Conservation (phyloP, 2,329 filamentous ascomycete species). For the Domatiomyces globalis region DNA sequence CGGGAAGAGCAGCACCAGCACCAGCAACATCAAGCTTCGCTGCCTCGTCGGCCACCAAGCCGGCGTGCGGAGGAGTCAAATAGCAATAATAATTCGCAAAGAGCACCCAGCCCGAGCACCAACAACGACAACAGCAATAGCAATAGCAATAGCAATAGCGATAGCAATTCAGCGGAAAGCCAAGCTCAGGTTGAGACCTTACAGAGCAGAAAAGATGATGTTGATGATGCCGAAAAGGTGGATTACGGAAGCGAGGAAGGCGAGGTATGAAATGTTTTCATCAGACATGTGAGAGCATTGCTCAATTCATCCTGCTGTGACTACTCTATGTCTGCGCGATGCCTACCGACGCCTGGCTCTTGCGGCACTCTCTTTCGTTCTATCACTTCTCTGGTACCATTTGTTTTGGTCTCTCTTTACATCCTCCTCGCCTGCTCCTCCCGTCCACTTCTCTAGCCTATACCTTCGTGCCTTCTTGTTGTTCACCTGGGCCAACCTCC, state of each 20-base stretch:
- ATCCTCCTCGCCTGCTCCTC: too few species aligned
- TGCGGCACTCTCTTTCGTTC: too few species aligned
- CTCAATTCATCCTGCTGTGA: background rate
- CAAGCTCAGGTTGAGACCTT: conserved; percentile 6
- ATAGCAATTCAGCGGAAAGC: conserved; percentile 2
- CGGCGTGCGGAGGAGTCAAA: background rate
- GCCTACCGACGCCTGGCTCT: too few species aligned
- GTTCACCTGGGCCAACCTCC: too few species aligned
- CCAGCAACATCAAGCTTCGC: conserved; percentile 1
- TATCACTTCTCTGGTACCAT: too few species aligned
- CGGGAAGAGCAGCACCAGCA: conserved; percentile 1
- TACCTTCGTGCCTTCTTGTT: too few species aligned
- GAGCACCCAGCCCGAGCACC: background rate
- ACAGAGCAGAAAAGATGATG: conserved; percentile 6
- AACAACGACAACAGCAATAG: conserved; percentile 1
- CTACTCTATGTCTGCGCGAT: background rate
- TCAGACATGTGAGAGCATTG: background rate
- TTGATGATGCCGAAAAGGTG: conserved; percentile 18
- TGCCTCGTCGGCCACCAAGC: background rate
- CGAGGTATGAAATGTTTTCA: conserved; percentile 14
- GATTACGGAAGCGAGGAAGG: conserved; percentile 31
- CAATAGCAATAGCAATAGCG: conserved; percentile 1
- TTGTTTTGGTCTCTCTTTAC: too few species aligned
- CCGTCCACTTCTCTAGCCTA: too few species aligned
- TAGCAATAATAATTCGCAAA: background rate